Evolutionary conservation across 305 asterid genomes (phyloP).

Genomic region (Fraxinus latifolia): DNA sequence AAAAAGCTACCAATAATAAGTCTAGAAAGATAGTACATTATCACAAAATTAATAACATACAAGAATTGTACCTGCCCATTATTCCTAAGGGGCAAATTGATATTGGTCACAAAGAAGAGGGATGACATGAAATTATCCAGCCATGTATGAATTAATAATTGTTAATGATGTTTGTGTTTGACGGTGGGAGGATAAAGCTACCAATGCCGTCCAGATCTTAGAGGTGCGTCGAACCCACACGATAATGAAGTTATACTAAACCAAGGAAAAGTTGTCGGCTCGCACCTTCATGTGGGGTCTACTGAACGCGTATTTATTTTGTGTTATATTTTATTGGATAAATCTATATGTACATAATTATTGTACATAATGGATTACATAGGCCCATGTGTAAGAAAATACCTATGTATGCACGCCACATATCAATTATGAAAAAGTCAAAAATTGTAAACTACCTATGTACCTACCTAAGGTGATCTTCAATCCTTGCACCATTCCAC

Average conservation of each 20-base stretch:
- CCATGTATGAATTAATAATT: not conserved
- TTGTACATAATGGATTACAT: too few relatives aligned
- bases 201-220: not conserved
- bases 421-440: too few relatives aligned
- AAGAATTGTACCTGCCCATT: not conserved
- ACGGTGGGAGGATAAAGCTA: not conserved
- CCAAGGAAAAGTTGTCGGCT: not conserved
- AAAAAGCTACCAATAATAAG: not conserved
- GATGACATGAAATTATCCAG: not conserved
- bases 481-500: too few relatives aligned
- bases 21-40: not conserved
- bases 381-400: too few relatives aligned
- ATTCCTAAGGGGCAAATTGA: slow-evolving; percentile 4
- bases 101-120: slow-evolving; percentile 3
- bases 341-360: too few relatives aligned
- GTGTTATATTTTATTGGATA: too few relatives aligned
- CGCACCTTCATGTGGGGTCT: not conserved
- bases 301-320: not conserved
- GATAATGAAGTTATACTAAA: not conserved
- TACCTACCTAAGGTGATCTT: too few relatives aligned
- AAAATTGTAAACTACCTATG: too few relatives aligned
- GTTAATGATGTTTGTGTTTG: not conserved
- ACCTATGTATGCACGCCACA: too few relatives aligned
- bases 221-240: not conserved
- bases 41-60: not conserved